Base-by-base conservation (phyloP, 2,329 filamentous ascomycete genomes). In the Biscogniauxia mediterranea region DNA sequence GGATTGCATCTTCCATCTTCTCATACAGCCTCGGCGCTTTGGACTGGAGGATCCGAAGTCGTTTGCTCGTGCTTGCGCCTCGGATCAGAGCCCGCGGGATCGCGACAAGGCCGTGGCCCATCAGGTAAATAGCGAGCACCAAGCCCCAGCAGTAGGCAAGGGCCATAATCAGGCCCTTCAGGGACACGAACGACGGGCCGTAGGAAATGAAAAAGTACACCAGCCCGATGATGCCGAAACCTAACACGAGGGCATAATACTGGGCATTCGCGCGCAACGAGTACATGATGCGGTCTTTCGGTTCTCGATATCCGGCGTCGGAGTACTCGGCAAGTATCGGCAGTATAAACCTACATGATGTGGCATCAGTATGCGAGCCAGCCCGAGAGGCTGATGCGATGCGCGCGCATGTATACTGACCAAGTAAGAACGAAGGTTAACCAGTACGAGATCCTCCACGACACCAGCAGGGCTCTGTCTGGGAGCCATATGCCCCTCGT, bases 401-500 rank as follows among this genome's bases (percentile, higher is more conserved):
- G 57, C 59, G 53, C 51, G 51, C 51, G 20, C 23, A 26, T 32
- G 7, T 32, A 32, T 23, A 61, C 64, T 49, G 50, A 94, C 95
- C 95, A 99, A 59, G 94, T 98, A 71, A 99, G 79, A 56, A 89
- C 87, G 78, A 99, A 99, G 0, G 94, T 98, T 59, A 99, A 82
- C 95, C 95, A 99, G 78, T 99, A 99, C 20, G 90, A 89, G 66
- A 99, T 94, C 73, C 94, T 86, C 95, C 95, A 99, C 61, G 90
- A 89, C 23, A 97, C 92, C 71, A 96, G 81, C 55, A 97, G 81
- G 26, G 93, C 84, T 55, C 88, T 81, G 66, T 90, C 83, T 5
- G 91, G 90, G 38, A 99, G 84, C 92, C 93, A 97, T 71, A 99
- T 91, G 38, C 93, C 95, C 68, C 89, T 85, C 17, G 86, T 83